phyloP scores from a whole-genome alignment of 2,329 filamentous ascomycete species.

The Pestalotiopsis sp. region DNA sequence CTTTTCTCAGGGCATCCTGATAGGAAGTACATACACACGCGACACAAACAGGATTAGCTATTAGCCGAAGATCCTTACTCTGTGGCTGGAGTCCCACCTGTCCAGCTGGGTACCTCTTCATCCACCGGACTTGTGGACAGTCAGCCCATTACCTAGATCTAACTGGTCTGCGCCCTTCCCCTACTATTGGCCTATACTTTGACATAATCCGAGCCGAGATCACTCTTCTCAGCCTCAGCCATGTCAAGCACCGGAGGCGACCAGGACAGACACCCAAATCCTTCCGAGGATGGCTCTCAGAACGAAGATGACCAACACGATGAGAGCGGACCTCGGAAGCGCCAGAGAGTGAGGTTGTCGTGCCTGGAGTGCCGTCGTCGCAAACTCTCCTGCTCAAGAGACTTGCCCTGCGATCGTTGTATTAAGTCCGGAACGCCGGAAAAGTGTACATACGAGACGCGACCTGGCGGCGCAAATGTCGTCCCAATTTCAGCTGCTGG shows the following conservation, averaged over 20 bases:
- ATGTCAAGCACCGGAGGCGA: background rate
- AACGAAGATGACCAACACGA: slow-evolving; percentile 30
- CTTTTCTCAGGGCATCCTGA: background rate
- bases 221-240: slow-evolving; percentile 15
- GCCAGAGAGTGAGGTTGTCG: slow-evolving; percentile 61
- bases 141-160: background rate
- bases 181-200: background rate
- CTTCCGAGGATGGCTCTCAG: slow-evolving; percentile 20
- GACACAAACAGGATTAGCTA: background rate
- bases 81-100: background rate
- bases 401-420: slow-evolving; percentile 64
- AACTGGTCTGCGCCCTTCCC: background rate
- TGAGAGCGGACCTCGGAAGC: slow-evolving; percentile 48
- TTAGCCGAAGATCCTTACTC: background rate
- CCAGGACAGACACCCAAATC: slow-evolving; percentile 12
- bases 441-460: slow-evolving; percentile 41
- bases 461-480: slow-evolving; percentile 34
- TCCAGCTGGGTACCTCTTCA: background rate
- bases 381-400: slow-evolving; percentile 64
- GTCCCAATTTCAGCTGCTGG: background rate
- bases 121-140: background rate
- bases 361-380: slow-evolving; percentile 63
- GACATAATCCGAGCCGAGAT: slow-evolving; percentile 12
- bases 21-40: background rate
- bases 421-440: slow-evolving; percentile 64